phyloP scores from a whole-genome alignment of 495 filamentous ascomycete species.

The Daldinia loculata region DNA sequence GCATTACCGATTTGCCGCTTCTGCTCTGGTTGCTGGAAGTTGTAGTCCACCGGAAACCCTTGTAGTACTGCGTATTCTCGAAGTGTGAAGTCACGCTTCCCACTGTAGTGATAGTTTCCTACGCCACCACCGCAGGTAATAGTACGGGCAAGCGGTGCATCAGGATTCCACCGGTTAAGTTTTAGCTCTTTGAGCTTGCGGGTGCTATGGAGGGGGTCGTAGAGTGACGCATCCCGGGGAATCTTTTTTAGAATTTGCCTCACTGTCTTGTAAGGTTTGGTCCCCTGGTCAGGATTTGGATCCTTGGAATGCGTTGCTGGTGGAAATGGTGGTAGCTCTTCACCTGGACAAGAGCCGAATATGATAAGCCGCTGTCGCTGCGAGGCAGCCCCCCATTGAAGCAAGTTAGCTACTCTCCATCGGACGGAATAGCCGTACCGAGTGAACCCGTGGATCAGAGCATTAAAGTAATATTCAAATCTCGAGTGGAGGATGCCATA shows the following conservation, averaged over 20 bases:
- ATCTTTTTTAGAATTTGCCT: constrained; percentile 50
- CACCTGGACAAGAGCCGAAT: constrained; percentile 81
- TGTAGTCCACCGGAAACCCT: constrained; percentile 72
- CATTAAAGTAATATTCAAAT: constrained; percentile 63
- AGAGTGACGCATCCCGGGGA: constrained; percentile 19
- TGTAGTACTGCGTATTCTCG: constrained; percentile 81
- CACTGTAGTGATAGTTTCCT: constrained; percentile 74
- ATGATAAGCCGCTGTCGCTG: constrained; percentile 69
- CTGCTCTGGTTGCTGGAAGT: constrained; percentile 61
- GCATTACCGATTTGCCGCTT: constrained; percentile 88
- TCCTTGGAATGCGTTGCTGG: constrained; percentile 67
- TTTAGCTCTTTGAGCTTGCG: constrained; percentile 32
- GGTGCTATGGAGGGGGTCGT: constrained; percentile 60
- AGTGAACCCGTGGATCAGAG: constrained; percentile 71
- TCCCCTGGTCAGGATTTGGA: constrained; percentile 53
- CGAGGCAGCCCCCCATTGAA: constrained; percentile 55
- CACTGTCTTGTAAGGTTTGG: constrained; percentile 48
- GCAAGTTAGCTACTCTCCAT: constrained; percentile 60
- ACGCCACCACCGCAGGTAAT: constrained; percentile 77
- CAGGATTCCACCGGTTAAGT: constrained; percentile 53
- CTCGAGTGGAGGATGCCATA: constrained; percentile 66
- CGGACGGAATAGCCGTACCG: constrained; percentile 72
- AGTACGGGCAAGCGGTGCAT: constrained; percentile 59
- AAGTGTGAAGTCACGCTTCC: constrained; percentile 69
- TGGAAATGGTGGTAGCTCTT: constrained; percentile 75